phyloP scores from a whole-genome alignment of 805 yeast genomes.

The Grigorovia jiainica region DNA sequence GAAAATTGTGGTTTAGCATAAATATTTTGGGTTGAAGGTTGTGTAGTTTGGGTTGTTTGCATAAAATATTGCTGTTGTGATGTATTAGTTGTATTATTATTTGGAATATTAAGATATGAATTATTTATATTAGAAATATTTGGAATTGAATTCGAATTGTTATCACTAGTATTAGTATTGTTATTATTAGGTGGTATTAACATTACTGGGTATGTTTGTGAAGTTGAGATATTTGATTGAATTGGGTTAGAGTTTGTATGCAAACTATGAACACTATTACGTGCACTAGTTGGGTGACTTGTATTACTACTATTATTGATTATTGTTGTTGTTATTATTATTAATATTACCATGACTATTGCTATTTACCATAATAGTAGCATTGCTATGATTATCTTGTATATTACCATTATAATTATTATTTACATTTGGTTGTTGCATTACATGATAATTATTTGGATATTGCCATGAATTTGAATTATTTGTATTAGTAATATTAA shows the following conservation, averaged over 20 bases:
- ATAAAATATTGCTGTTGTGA: conserved; percentile 1
- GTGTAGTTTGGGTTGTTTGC: background rate
- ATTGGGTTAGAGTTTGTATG: background rate
- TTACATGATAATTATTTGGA: background rate
- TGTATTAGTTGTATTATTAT: background rate
- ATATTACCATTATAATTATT: background rate
- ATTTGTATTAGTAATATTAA: background rate
- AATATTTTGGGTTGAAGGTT: background rate
- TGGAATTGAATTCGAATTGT: background rate
- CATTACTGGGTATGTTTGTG: background rate
- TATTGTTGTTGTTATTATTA: too few relatives aligned
- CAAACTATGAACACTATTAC: background rate
- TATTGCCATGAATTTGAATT: background rate
- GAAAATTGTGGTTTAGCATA: background rate
- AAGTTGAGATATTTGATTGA: background rate
- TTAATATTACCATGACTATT: background rate
- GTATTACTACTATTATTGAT: background rate
- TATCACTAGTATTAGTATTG: background rate
- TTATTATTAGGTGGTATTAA: background rate
- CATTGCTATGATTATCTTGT: background rate
- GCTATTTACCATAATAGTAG: background rate
- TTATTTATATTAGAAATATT: background rate
- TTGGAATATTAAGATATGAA: conserved; percentile 2
- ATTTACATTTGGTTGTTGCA: background rate
- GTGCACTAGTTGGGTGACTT: background rate